Evolutionary conservation across 176 grass and related monocot genomes (phyloP).

Genomic region (Musa itinerans): DNA sequence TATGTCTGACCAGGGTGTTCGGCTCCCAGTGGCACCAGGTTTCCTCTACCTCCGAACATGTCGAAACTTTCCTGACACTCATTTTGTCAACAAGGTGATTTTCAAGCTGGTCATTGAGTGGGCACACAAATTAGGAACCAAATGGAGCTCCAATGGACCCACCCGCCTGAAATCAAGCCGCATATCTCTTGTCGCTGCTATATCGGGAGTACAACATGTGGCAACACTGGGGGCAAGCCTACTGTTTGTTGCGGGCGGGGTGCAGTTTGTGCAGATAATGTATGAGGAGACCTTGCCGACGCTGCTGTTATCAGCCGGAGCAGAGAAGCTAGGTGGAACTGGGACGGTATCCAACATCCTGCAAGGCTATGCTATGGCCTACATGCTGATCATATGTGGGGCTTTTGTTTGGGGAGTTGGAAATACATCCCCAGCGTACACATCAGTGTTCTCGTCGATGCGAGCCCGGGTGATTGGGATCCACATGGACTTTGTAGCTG

Average conservation of each 20-base stretch:
- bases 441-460: slow-evolving; percentile 49
- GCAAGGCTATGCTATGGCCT: slow-evolving; percentile 80
- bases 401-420: slow-evolving; percentile 65
- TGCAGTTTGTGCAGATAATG: slow-evolving; percentile 63
- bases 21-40: slow-evolving; percentile 55
- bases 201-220: slow-evolving; percentile 53
- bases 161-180: slow-evolving; percentile 53
- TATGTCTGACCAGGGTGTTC: slow-evolving; percentile 56
- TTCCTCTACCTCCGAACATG: slow-evolving; percentile 79
- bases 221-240: slow-evolving; percentile 71
- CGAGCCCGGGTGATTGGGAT: slow-evolving; percentile 54
- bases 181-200: slow-evolving; percentile 53
- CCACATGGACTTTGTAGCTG: slow-evolving; percentile 93
- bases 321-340: slow-evolving; percentile 36
- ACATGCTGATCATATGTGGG: slow-evolving; percentile 73
- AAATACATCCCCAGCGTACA: slow-evolving; percentile 28
- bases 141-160: slow-evolving; percentile 54
- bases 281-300: slow-evolving; percentile 89
- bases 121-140: slow-evolving; percentile 53
- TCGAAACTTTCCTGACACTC: slow-evolving; percentile 67
- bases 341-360: slow-evolving; percentile 49
- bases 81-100: slow-evolving; percentile 74
- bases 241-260: slow-evolving; percentile 72
- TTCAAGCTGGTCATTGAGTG: slow-evolving; percentile 79
- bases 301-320: slow-evolving; percentile 52